Conservation (phyloP, 1,284 basidiomycete genomes). For the Sporisorium exsertum region DNA sequence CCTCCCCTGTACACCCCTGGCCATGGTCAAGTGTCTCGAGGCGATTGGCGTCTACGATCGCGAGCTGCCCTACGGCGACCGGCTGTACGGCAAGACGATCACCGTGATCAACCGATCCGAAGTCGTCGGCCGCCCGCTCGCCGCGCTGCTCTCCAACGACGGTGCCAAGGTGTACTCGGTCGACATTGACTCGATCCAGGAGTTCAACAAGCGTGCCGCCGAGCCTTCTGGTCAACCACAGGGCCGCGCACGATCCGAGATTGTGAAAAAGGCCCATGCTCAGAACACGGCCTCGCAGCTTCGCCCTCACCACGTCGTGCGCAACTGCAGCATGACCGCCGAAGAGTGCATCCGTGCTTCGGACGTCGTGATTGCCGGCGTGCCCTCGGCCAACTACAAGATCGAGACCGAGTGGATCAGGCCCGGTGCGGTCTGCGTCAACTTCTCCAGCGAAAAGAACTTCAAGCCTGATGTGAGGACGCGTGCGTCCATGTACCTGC, state of each 20-base stretch:
- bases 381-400: slow-evolving; percentile 81
- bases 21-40: slow-evolving; percentile 92
- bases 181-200: slow-evolving; percentile 92
- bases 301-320: slow-evolving; percentile 81
- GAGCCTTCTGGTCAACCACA: slow-evolving; percentile 20
- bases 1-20: slow-evolving; percentile 94
- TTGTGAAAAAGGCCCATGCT: slow-evolving; percentile 73
- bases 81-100: slow-evolving; percentile 90
- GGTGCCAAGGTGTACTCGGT: slow-evolving; percentile 94
- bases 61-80: slow-evolving; percentile 90
- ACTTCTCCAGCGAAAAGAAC: slow-evolving; percentile 95
- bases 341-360: slow-evolving; percentile 62
- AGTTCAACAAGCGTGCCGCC: slow-evolving; percentile 69
- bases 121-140: slow-evolving; percentile 93
- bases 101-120: slow-evolving; percentile 98
- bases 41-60: slow-evolving; percentile 90
- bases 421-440: slow-evolving; percentile 91
- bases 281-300: slow-evolving; percentile 70
- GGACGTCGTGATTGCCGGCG: slow-evolving; percentile 65
- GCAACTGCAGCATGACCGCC: slow-evolving; percentile 45
- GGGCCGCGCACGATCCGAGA: slow-evolving; percentile 54
- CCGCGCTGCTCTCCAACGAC: slow-evolving; percentile 92
- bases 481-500: slow-evolving; percentile 73
- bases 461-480: slow-evolving; percentile 93
- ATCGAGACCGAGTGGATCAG: slow-evolving; percentile 88